These are phyloP conservation scores for Leptographium flavum DNA, from an alignment of 2,329 filamentous ascomycete species.

Conservation along the genomic window DNA sequence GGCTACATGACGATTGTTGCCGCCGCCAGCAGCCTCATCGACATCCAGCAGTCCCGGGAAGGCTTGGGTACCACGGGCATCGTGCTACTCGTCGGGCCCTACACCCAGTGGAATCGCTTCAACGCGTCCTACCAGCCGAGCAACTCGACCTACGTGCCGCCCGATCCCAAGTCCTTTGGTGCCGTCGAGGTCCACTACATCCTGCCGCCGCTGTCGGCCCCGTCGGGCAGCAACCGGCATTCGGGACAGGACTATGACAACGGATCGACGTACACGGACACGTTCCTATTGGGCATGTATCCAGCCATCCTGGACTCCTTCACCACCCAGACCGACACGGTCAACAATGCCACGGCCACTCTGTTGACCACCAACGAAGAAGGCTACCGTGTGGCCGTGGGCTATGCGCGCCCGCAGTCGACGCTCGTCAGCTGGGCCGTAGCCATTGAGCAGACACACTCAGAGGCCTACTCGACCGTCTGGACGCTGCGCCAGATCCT, in stretches of 20 bases:
- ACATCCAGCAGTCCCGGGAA: slow-evolving; percentile 48
- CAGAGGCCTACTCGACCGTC: slow-evolving; percentile 67
- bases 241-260: slow-evolving; percentile 24
- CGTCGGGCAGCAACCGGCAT: slow-evolving; percentile 33
- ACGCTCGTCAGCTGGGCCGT: slow-evolving; percentile 68
- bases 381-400: slow-evolving; percentile 56
- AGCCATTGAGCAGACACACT: slow-evolving; percentile 59
- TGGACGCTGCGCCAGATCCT: slow-evolving; percentile 63
- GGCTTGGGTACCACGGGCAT: slow-evolving; percentile 58
- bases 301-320: slow-evolving; percentile 49
- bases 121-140: slow-evolving; percentile 27
- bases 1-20: slow-evolving; percentile 78
- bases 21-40: slow-evolving; percentile 48
- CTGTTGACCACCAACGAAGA: slow-evolving; percentile 64
- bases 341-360: slow-evolving; percentile 55
- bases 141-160: slow-evolving; percentile 28
- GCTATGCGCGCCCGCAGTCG: slow-evolving; percentile 57
- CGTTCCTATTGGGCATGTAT: slow-evolving; percentile 48
- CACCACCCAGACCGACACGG: slow-evolving; percentile 27
- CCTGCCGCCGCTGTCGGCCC: slow-evolving; percentile 33
- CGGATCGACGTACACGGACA: slow-evolving; percentile 23
- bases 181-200: slow-evolving; percentile 40
- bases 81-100: slow-evolving; percentile 57
- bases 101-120: slow-evolving; percentile 52
- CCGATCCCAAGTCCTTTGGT: slow-evolving; percentile 23